Base-by-base conservation (phyloP, 805 yeast species). In the Yamadazyma scolyti region DNA sequence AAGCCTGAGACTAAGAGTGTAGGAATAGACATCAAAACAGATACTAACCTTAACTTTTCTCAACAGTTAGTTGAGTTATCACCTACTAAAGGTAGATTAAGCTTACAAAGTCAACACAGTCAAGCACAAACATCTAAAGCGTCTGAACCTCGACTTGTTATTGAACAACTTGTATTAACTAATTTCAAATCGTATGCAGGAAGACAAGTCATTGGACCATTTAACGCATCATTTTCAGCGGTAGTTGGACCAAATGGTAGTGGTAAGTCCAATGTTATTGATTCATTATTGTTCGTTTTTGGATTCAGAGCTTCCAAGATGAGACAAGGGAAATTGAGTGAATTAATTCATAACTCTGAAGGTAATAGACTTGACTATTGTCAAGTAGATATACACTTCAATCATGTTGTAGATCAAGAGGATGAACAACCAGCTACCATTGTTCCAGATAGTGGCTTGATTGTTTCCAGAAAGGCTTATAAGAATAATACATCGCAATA, bases 191-290 rank as follows among this genome's bases (percentile, higher is more conserved):
- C 97, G 0, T 93, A 93, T 53, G 97, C 97, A 1, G 98, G 98
- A 0, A 64, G 71, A 11, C 97, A 93, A 59, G 75, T 76, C 5
- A 84, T 93, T 30, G 99, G 99, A 0, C 99, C 99, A 0, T 93
- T 93, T 57, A 83, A 93, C 47, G 61, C 89, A 21, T 86, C 94
- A 4, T 94, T 93, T 50, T 85, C 96, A 8, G 97, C 99, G 0
- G 95, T 93, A 8, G 97, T 93, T 9, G 99, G 99, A 0, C 98
- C 98, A 4, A 93, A 93, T 55, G 99, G 99, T 6, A 83, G 96
- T 9, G 99, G 99, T 2, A 93, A 93, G 58, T 89, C 97, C 10
- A 93, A 94, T 51, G 97, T 93, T 42, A 93, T 93, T 55, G 98
- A 94, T 55, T 87, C 97, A 4, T 78, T 93, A 70, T 71, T 94